Conservation (phyloP, 352 stramenopile species). For the Pythium biforme region DNA sequence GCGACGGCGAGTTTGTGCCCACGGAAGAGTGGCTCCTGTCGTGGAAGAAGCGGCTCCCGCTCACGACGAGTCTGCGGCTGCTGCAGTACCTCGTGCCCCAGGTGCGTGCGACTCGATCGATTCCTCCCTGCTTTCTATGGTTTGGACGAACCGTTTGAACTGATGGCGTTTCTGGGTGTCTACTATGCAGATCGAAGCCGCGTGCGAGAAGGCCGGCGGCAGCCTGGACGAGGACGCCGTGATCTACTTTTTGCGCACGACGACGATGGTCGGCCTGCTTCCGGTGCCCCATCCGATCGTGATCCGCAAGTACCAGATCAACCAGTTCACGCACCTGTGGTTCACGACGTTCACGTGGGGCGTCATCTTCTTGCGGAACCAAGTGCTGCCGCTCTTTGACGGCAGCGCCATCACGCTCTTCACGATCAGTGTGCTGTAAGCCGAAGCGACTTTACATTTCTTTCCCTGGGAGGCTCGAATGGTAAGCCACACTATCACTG, state of each 20-base stretch:
- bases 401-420: slow-evolving; percentile 96
- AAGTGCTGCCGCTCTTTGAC: slow-evolving; percentile 96
- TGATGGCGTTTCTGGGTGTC: slow-evolving; percentile 4
- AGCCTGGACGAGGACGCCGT: slow-evolving; percentile 95
- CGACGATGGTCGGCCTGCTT: slow-evolving; percentile 98
- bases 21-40: slow-evolving; percentile 94
- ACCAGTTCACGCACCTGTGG: slow-evolving; percentile 98
- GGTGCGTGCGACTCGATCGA: slow-evolving; percentile 28
- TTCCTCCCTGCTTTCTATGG: neutral
- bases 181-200: slow-evolving; percentile 53
- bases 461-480: slow-evolving; percentile 2
- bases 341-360: slow-evolving; percentile 99
- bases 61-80: slow-evolving; percentile 94
- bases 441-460: neutral
- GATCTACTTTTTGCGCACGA: slow-evolving; percentile 95
- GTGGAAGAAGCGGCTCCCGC: slow-evolving; percentile 93
- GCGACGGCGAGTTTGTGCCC: slow-evolving; percentile 73
- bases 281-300: slow-evolving; percentile 97
- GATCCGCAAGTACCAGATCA: slow-evolving; percentile 98
- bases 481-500: slow-evolving; percentile 2
- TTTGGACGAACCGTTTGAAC: neutral
- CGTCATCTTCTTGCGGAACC: slow-evolving; percentile 98
- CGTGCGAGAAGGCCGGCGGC: slow-evolving; percentile 73
- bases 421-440: slow-evolving; percentile 84
- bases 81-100: slow-evolving; percentile 94